Conservation (phyloP, 2,329 filamentous ascomycete species). For the Calonectria leucothoes region DNA sequence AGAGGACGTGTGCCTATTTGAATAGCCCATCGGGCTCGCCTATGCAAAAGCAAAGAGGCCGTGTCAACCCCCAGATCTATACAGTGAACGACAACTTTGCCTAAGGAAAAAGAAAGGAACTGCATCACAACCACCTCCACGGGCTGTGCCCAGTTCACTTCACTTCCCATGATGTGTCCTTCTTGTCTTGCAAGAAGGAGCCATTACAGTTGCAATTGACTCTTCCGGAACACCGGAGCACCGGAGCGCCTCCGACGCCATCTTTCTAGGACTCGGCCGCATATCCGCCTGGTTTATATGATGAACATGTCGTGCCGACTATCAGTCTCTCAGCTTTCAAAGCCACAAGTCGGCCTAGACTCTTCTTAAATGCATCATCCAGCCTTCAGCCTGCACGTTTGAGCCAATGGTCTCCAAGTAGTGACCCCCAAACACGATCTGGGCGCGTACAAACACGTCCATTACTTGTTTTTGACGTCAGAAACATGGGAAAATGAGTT, state of each 20-base stretch:
- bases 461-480: background rate
- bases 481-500: conserved; percentile 14
- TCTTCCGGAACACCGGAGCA: background rate
- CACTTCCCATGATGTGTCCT: background rate
- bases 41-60: background rate
- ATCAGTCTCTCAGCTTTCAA: background rate
- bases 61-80: background rate
- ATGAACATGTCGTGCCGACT: background rate
- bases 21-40: background rate
- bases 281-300: background rate
- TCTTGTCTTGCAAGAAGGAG: background rate
- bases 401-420: background rate
- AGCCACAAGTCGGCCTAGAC: background rate
- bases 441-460: background rate
- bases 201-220: background rate
- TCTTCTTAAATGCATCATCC: background rate
- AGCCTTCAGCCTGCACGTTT: background rate
- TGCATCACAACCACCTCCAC: background rate
- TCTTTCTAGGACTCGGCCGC: background rate
- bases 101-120: background rate
- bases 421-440: background rate
- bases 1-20: background rate
- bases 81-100: background rate
- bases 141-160: background rate
- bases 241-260: background rate